Percentiles rank a stretch among this genome's conserved stretches.
Evolutionary conservation across 257 asterid species (phyloP).

Genomic region (Solanum phureja): DNA sequence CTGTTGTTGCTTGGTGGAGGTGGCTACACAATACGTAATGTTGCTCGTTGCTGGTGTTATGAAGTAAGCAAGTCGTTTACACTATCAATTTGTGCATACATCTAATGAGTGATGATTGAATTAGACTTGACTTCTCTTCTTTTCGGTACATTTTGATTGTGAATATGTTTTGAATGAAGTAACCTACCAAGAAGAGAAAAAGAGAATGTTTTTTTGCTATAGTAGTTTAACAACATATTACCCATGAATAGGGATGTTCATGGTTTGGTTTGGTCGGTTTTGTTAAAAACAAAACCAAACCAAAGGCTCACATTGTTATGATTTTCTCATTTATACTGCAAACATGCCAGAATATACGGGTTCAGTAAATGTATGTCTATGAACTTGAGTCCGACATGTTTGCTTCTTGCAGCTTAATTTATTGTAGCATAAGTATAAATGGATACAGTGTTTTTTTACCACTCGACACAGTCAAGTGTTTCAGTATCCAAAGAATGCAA

Average conservation of each 20-base stretch:
- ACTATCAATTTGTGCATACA: neutral
- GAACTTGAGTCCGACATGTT: neutral
- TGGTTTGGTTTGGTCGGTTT: too few relatives aligned
- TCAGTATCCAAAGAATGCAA: neutral
- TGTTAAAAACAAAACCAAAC: neutral
- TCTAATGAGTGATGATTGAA: neutral
- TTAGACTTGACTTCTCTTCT: neutral
- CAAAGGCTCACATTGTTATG: neutral
- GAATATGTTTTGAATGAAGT: neutral
- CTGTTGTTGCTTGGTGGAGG: constrained; percentile 32
- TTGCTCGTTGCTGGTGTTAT: constrained; percentile 38
- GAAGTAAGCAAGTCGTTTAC: constrained; percentile 16
- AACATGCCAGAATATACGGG: neutral
- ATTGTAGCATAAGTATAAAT: neutral
- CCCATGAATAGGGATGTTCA: too few relatives aligned
- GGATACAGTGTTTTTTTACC: neutral
- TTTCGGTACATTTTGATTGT: neutral
- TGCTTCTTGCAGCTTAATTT: neutral
- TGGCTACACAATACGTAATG: constrained; percentile 36
- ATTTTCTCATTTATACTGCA: neutral
- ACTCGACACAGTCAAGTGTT: neutral
- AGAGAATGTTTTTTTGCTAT: neutral
- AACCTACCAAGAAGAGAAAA: neutral
- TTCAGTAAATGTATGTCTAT: neutral
- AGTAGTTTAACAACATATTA: neutral